phyloP scores from a whole-genome alignment of 495 filamentous ascomycete species.

The Hyaloscypha hepaticicola region DNA sequence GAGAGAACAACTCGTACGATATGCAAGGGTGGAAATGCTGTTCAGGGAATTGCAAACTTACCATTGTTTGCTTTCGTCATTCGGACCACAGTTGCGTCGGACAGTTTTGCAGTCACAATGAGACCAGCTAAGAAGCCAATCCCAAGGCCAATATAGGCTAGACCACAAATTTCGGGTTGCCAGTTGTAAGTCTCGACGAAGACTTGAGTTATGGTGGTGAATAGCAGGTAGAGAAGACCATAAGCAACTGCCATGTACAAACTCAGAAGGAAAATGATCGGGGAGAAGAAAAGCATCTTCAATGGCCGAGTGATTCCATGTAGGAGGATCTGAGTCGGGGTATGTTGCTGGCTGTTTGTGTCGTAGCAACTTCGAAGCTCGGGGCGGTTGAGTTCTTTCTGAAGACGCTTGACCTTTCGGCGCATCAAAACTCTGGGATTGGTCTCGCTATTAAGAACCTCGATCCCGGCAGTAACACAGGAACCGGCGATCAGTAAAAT shows the following conservation, averaged over 20 bases:
- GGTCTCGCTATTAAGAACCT: constrained; percentile 54
- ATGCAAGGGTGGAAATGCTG: too few species aligned
- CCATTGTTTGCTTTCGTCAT: constrained; percentile 46
- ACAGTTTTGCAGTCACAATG: constrained; percentile 34
- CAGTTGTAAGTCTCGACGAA: constrained; percentile 56
- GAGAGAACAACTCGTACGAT: too few species aligned
- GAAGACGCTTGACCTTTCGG: constrained; percentile 44
- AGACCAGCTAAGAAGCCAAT: constrained; percentile 41
- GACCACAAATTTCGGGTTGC: constrained; percentile 37
- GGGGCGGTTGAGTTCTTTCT: constrained; percentile 35
- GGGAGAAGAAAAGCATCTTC: constrained; percentile 52
- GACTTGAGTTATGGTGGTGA: constrained; percentile 67
- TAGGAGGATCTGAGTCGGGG: constrained; percentile 31
- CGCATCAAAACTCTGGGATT: constrained; percentile 52
- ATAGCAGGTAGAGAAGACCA: constrained; percentile 77
- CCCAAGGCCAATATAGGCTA: constrained; percentile 52
- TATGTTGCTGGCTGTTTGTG: constrained; percentile 17
- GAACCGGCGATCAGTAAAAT: constrained; percentile 52
- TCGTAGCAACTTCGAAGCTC: constrained; percentile 42
- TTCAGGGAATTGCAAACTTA: neutral
- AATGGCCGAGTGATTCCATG: constrained; percentile 48
- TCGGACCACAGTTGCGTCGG: constrained; percentile 41
- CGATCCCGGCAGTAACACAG: constrained; percentile 40
- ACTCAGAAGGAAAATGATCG: constrained; percentile 64
- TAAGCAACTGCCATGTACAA: constrained; percentile 76